These are phyloP conservation scores for Cenchrus purpureus DNA, from an alignment of 176 grass and related monocot genomes.

Conservation along the genomic window DNA sequence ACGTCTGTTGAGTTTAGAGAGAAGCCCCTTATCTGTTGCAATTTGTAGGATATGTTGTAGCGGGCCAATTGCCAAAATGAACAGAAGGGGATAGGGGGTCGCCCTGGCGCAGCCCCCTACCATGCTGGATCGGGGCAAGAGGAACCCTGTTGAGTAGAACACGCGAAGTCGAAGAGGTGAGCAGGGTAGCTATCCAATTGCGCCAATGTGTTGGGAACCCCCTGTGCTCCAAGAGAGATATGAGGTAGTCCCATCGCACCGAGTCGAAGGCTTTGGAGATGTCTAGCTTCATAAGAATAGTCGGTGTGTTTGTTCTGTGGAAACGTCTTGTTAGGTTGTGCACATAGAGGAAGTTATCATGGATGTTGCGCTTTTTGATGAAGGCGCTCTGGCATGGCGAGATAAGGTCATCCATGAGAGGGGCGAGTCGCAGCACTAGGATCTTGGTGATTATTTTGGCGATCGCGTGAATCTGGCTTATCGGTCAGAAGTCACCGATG, in stretches of 20 bases:
- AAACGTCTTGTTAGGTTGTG: neutral
- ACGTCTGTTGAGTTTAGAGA: too few species aligned
- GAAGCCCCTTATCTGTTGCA: too few species aligned
- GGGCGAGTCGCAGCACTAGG: neutral
- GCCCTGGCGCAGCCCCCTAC: neutral
- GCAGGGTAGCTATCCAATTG: neutral
- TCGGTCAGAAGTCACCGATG: neutral
- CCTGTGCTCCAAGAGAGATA: neutral
- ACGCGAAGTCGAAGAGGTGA: neutral
- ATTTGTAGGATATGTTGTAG: neutral
- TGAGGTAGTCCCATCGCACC: too few species aligned
- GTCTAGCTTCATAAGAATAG: neutral
- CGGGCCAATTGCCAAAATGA: neutral
- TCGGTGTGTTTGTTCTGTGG: neutral
- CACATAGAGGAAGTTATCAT: neutral
- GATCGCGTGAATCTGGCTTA: neutral
- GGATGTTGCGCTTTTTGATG: neutral
- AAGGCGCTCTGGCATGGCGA: neutral
- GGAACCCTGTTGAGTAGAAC: neutral
- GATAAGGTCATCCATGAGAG: too few species aligned
- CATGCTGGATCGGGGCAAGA: neutral
- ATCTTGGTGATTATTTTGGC: neutral
- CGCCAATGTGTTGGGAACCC: neutral
- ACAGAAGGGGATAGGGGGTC: neutral
- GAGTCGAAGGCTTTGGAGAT: too few species aligned